Conservation (phyloP, 1,284 basidiomycete genomes). For the Ustilago cynodontis region DNA sequence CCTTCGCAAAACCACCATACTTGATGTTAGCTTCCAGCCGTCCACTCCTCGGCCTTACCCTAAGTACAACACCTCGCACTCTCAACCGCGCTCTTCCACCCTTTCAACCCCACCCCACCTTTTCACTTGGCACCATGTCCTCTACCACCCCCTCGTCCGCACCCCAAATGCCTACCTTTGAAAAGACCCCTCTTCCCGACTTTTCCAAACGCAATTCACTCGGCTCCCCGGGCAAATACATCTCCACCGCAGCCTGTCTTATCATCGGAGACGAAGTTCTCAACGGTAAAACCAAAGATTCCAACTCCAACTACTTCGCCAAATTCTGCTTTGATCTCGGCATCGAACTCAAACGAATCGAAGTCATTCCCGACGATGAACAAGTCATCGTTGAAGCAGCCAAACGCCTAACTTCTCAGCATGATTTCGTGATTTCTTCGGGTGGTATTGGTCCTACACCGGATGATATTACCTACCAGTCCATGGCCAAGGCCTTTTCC, state of each 20-base stretch:
- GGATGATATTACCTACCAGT: constrained; percentile 82
- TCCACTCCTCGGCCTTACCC: background rate
- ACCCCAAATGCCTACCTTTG: constrained; percentile 48
- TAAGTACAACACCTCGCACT: background rate
- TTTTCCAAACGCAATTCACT: constrained; percentile 43
- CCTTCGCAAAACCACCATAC: background rate
- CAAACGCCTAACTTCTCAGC: constrained; percentile 76
- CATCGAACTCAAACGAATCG: constrained; percentile 74
- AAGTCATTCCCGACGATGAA: constrained; percentile 91
- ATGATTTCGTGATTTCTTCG: constrained; percentile 55
- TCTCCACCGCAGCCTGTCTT: constrained; percentile 60
- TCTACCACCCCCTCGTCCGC: background rate
- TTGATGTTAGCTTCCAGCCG: background rate
- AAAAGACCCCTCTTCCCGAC: constrained; percentile 43
- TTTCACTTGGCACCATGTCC: background rate
- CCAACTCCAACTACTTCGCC: constrained; percentile 77
- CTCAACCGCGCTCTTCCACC: background rate
- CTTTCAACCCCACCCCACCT: background rate
- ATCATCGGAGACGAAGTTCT: constrained; percentile 77
- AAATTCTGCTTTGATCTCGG: constrained; percentile 67
- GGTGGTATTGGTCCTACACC: constrained; percentile 67
- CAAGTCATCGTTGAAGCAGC: constrained; percentile 89
- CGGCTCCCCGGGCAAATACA: constrained; percentile 43
- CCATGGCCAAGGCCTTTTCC: constrained; percentile 85
- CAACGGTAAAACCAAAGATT: constrained; percentile 80